Evolutionary conservation across 768 basidiomycete genomes (phyloP), one percentile per base, ranked within the genome.

Genomic region (Fomitopsis serialis): DNA sequence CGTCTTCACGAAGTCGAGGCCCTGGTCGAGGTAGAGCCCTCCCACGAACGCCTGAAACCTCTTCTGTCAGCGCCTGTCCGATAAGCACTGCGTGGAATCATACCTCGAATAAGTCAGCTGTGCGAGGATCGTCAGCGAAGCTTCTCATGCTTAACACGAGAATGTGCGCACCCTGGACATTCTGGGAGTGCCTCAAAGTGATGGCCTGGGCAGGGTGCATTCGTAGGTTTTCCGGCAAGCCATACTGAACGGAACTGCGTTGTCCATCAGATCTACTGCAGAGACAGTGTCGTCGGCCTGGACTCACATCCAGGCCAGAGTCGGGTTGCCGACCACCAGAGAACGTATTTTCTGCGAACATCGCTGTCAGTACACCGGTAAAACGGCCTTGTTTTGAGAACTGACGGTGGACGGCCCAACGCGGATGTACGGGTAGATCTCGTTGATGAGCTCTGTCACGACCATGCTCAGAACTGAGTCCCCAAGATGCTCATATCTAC

Each of bases 71-170:
- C 34, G 37, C 19, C 29, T 29, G 24, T 13, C 17, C 9, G 46
- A 10, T 29, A 34, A 29, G 22, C 13, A 40, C 24, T 1, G 17
- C 22, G 37, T n/a, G 22, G n/a, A 37, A 32, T 22, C 73, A 58
- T 60, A 87, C 89, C 78, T 92, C 89, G 60, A 92, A 86, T 22
- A 89, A 74, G 61, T 92, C 87, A 46, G 89, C 89, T 90, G 61
- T 23, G 56, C 48, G 46, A 24, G 52, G n/a, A 21, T 35, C 19
- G 53, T 53, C 19, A 37, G 58, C 47, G 54, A 45, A 55, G 5
- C 29, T 32, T 32, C 29, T 32, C 29, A 5, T 11, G 29, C 6
- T 32, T 11, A 32, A 11, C 11, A 32, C 5, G 29, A 5, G 29
- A 32, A 5, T 11, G 29, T 5, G 60, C 74, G 40, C 58, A 85